Base-by-base conservation (phyloP, 306 rosid genomes). In the Lupinus albus region DNA sequence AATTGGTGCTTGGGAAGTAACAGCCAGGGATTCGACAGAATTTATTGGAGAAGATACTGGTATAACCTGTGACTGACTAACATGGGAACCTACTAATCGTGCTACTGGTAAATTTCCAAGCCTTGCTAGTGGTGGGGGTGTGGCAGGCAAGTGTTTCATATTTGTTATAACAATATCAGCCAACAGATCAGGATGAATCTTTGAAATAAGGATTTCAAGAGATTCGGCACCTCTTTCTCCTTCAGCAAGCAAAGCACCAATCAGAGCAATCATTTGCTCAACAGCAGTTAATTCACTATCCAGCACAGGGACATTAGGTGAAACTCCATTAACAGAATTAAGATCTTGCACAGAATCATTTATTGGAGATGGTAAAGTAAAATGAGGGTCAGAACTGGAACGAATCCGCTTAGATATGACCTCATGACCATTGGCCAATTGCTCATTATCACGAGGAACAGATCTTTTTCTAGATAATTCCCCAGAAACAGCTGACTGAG, bases 141-240 rank as follows among this genome's bases (percentile, higher is more conserved):
- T 21, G 83, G 83, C 86, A 30, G 99, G 97, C 89, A 90, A 82
- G 83, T 93, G 95, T 79, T 78, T 84, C 99, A 93, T 93, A 78
- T 93, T 93, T 63, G 96, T 85, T 68, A 93, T 85, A 67, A 93
- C 99, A 74, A 93, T 93, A 84, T 93, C 99, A 36, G 99, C 97
- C 85, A 93, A 68, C 78, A 93, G 74, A 85, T 93, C 99, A 50
- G 97, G 99, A 82, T 90, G 99, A 76, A 90, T 82, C 75, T 91
- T 78, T 16, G 99, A 93, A 68, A 93, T 76, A 62, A 93, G 94
- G 74, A 93, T 88, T 80, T 90, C 90, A 61, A 93, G 97, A 56
- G 99, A 90, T 73, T 93, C 95, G 20, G 89, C 96, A 51, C 99
- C 99, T 74, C 94, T 87, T 78, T 93, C 97, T 67, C 99, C 99